phyloP scores from a whole-genome alignment of 495 filamentous ascomycete genomes.

The Tuber microsphaerosporum region DNA sequence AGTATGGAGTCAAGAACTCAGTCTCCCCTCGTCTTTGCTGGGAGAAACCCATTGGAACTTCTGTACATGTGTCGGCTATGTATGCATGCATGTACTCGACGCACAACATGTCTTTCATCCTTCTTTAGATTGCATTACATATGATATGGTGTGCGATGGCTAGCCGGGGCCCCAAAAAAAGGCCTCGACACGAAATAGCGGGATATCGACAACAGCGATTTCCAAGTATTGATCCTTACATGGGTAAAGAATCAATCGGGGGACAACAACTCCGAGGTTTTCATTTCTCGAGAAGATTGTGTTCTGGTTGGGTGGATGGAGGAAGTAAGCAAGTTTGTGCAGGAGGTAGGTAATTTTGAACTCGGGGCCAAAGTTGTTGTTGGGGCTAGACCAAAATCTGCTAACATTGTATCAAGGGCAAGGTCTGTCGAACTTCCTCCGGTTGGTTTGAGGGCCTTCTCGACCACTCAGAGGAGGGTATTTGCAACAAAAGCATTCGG shows the following conservation, averaged over 20 bases:
- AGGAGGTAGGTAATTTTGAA: background rate
- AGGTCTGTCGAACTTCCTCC: too few relatives aligned
- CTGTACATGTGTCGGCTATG: background rate
- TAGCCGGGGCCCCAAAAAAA: background rate
- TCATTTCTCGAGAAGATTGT: background rate
- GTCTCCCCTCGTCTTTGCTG: background rate
- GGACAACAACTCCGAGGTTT: background rate
- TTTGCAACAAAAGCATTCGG: too few relatives aligned
- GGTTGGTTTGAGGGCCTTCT: too few relatives aligned
- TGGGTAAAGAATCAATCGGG: background rate
- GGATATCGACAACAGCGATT: background rate
- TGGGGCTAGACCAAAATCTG: background rate
- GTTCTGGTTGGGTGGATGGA: background rate
- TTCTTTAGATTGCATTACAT: background rate
- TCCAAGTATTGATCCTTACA: background rate
- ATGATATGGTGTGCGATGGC: background rate
- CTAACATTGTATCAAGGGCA: background rate
- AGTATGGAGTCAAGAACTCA: background rate
- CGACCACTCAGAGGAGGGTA: too few relatives aligned
- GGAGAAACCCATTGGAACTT: background rate
- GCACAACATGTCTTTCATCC: background rate
- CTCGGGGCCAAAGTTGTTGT: background rate
- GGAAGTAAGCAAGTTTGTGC: background rate
- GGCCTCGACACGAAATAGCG: background rate
- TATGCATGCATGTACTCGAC: background rate